Evolutionary conservation across 2,329 filamentous ascomycete genomes (phyloP), one percentile per base, ranked within the genome.

Genomic region (Neonectria ditissima): DNA sequence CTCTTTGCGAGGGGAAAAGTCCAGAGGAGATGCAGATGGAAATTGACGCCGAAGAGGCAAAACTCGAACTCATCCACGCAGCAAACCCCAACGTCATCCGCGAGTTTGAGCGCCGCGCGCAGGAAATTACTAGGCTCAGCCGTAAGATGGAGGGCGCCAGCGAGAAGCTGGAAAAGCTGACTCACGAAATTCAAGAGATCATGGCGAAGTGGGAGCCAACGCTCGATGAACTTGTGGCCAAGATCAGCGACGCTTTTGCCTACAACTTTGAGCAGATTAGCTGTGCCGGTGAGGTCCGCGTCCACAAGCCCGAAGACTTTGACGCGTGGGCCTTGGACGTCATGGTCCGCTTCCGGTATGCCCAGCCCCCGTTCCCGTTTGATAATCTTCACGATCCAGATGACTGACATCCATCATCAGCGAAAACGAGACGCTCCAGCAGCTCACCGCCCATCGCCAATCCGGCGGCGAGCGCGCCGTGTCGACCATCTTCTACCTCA

Each of bases 401-500:
- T 44, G 14, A 16, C 58, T 68, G 68, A 70, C 48, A 28, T 16
- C 11, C n/a, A 26, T 18, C 13, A 41, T 6, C 77, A 91, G 90
- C 57, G 91, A 95, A 75, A 88, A 90, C 75, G 96, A 98, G 77
- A 87, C 87, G 3, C 88, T 98, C 5, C 93, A 95, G 65, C 84
- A 94, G 30, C 89, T 99, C 24, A 92, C 97, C 73, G 91, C 93
- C 47, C 94, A 98, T 77, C 92, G 96, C 6, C 96, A 99, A 78
- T 98, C 95, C 1, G 96, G 96, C 73, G 96, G 96, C 68, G 96
- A 99, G 81, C 91, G 96, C 63, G 93, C 96, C 24, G 95, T 99
- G 22, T 97, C 93, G 22, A 99, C 96, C 14, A 97, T 98, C 75
- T 99, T 98, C 85, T 99, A 97, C 81, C 92, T 99, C 60, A 98